Evolutionary conservation across 1,284 basidiomycete genomes (phyloP), one percentile per base, ranked within the genome.

Genomic region (Coriolopsis trogii): DNA sequence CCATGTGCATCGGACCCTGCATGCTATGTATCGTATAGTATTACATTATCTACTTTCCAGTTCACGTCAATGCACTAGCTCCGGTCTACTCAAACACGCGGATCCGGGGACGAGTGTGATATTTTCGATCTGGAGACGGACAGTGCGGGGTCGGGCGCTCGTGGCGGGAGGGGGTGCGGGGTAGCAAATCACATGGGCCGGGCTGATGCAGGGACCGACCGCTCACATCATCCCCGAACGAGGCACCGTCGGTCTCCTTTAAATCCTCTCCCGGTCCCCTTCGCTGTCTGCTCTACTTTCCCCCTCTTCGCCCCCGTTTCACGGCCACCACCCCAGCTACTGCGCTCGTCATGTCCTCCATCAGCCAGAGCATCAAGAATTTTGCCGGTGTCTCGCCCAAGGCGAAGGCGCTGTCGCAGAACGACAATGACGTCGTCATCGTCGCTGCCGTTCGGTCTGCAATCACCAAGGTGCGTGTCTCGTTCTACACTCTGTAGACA

Each of bases 391-490:
- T 60, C 16, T 61, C 68, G 16, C 78, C 76, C 44, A 81, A 81
- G 64, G 58, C 72, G 16, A 75, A 75, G 46, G 61, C 86, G 16
- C 73, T 85, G 34, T 71, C 75, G 58, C 81, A 86, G 71, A 77
- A 78, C 51, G 79, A 82, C 41, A 80, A 93, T 70, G 94, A 96
- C 72, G 89, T 98, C 41, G 96, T 98, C 64, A 91, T 98, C 69
- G 85, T 93, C 66, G 76, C 85, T 18, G 93, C 95, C 18, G 82
- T 93, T 51, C 88, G 96, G 57, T 92, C 95, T 29, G 89, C 95
- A 37, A 80, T 96, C 61, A 96, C 94, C 31, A 95, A 93, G 80
- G 91, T 90, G 18, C 46, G 72, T 61, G 33, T 38, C 16, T 36
- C 16, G 4, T 29, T 7, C 23, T 24, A 28, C 9, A 15, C 20